These are phyloP conservation scores for Phlebiopsis gigantea DNA, from an alignment of 768 basidiomycete genomes.

Conservation along the genomic window DNA sequence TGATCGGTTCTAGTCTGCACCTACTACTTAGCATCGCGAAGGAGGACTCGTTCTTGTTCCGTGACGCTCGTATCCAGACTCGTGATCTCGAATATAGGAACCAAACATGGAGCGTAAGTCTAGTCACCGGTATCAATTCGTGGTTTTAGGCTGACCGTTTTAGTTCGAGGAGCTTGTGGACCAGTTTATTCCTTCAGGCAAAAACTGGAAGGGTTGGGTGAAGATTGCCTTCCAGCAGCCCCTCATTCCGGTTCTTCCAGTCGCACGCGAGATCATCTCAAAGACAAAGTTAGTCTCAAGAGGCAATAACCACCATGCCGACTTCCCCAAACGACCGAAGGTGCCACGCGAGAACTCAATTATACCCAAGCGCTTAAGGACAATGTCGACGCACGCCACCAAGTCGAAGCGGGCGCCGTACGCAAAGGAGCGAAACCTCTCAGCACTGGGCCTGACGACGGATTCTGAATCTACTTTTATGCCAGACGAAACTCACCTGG, in stretches of 20 bases:
- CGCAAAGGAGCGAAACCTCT: slow-evolving; percentile 1
- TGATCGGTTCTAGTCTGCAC: slow-evolving; percentile 47
- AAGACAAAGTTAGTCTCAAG: slow-evolving; percentile 68
- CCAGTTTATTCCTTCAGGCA: slow-evolving; percentile 74
- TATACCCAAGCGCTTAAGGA: slow-evolving; percentile 2
- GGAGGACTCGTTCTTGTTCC: slow-evolving; percentile 80
- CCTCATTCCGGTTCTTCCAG: slow-evolving; percentile 69
- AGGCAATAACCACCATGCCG: slow-evolving; percentile 1
- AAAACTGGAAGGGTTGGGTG: slow-evolving; percentile 77
- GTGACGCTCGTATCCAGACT: slow-evolving; percentile 73
- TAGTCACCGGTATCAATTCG: neutral
- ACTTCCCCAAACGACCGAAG: neutral
- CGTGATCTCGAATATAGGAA: slow-evolving; percentile 78
- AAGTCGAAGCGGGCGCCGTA: neutral
- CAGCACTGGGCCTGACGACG: slow-evolving; percentile 5
- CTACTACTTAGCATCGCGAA: slow-evolving; percentile 75
- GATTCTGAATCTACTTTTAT: slow-evolving; percentile 11
- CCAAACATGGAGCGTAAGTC: slow-evolving; percentile 74
- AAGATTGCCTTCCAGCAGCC: slow-evolving; percentile 82
- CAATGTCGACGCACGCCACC: slow-evolving; percentile 4
- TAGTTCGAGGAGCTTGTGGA: slow-evolving; percentile 78
- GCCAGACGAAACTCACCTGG: slow-evolving; percentile 2
- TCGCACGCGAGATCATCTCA: slow-evolving; percentile 70
- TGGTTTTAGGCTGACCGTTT: neutral
- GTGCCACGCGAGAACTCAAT: slow-evolving; percentile 3